A percentile compares a stretch with the other conserved stretches of the same genome.
Conservation (phyloP, 768 basidiomycete species). For the Cubamyces lactineus region DNA sequence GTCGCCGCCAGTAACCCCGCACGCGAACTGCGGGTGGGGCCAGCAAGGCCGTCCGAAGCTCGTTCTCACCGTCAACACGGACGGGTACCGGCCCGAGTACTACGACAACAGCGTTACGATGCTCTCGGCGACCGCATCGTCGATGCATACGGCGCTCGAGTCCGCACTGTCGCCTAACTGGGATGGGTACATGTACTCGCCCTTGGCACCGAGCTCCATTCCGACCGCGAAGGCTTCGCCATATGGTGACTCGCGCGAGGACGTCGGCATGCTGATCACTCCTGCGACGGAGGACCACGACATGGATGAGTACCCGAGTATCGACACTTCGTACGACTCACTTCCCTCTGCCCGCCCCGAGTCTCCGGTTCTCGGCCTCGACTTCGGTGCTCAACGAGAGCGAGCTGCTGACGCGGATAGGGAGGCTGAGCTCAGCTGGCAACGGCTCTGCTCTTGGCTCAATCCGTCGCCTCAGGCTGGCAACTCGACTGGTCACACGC, state of each 20-base stretch:
- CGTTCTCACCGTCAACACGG: conserved; percentile 63
- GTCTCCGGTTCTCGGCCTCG: conserved; percentile 32
- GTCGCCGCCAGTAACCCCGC: conserved; percentile 63
- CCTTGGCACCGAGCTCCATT: conserved; percentile 27
- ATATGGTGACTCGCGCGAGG: conserved; percentile 17
- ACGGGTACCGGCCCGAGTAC: conserved; percentile 46
- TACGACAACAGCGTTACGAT: conserved; percentile 51
- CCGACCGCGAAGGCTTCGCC: conserved; percentile 29
- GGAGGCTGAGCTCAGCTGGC: conserved; percentile 21
- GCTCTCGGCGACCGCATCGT: conserved; percentile 51
- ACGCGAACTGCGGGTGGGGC: conserved; percentile 30
- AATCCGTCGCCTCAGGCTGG: conserved; percentile 19
- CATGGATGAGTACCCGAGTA: conserved; percentile 31
- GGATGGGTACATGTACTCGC: conserved; percentile 36
- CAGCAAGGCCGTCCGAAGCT: conserved; percentile 26
- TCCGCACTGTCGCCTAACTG: conserved; percentile 54
- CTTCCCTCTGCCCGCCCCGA: conserved; percentile 29
- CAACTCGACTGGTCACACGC: conserved; percentile 10
- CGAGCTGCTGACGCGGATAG: not conserved
- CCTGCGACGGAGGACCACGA: conserved; percentile 27
- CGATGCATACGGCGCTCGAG: conserved; percentile 79
- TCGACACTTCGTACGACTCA: conserved; percentile 25
- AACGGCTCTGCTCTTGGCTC: conserved; percentile 21
- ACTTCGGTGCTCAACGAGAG: conserved; percentile 15
- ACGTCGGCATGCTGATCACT: conserved; percentile 29